These are phyloP conservation scores for Penicillium oxalicum DNA, from an alignment of 2,329 filamentous ascomycete genomes.

Conservation along the genomic window DNA sequence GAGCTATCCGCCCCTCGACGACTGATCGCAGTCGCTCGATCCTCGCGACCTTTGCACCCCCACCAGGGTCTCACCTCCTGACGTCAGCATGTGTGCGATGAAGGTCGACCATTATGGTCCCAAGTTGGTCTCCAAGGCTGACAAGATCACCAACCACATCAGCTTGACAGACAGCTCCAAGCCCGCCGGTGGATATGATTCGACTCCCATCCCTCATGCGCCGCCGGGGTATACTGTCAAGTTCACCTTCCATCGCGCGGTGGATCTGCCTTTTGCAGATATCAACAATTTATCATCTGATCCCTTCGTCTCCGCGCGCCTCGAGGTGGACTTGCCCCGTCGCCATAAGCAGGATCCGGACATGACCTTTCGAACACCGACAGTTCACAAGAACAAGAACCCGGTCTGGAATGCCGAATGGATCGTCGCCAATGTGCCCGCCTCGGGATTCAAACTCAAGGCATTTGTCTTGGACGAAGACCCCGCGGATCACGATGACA, in stretches of 20 bases:
- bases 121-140: constrained; percentile 36
- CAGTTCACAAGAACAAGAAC: constrained; percentile 63
- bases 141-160: constrained; percentile 34
- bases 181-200: constrained; percentile 73
- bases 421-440: constrained; percentile 80
- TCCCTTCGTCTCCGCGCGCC: constrained; percentile 72
- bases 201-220: constrained; percentile 67
- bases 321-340: constrained; percentile 63
- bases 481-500: constrained; percentile 75
- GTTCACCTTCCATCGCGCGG: constrained; percentile 75
- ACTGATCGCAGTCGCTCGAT: too few species aligned
- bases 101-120: constrained; percentile 32
- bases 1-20: too few species aligned
- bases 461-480: constrained; percentile 89
- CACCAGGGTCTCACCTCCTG: neutral
- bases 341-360: constrained; percentile 82
- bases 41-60: too few species aligned
- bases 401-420: constrained; percentile 80
- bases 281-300: constrained; percentile 72
- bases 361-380: constrained; percentile 67
- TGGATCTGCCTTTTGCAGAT: constrained; percentile 77
- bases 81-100: constrained; percentile 17
- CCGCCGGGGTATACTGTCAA: constrained; percentile 77
- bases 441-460: constrained; percentile 75
- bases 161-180: constrained; percentile 25